Conservation (phyloP, 2,329 filamentous ascomycete species). For the Aspergillus floridensis region DNA sequence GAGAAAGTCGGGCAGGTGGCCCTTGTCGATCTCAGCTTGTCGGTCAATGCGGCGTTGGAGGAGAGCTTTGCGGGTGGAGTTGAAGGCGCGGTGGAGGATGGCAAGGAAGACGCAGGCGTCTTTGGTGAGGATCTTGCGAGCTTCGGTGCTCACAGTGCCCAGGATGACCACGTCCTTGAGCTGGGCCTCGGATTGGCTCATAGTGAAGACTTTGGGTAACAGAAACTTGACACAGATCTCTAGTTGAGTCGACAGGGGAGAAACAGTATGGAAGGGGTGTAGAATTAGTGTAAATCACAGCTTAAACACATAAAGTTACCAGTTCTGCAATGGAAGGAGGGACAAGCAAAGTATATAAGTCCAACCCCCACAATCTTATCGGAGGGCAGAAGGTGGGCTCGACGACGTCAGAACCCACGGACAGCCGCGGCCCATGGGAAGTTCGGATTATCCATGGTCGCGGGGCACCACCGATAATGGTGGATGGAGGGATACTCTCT, state of each 20-base stretch:
- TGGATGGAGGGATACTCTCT: too few species aligned
- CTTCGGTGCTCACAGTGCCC: slow-evolving; percentile 71
- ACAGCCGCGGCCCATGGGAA: slow-evolving; percentile 26
- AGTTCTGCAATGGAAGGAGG: background rate
- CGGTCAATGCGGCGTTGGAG: slow-evolving; percentile 81
- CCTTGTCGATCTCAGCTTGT: slow-evolving; percentile 90
- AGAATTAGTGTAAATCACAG: background rate
- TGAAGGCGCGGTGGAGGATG: slow-evolving; percentile 92
- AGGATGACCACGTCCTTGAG: slow-evolving; percentile 86
- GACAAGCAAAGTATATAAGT: slow-evolving; percentile 3
- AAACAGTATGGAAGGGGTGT: too few species aligned
- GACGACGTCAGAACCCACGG: slow-evolving; percentile 19
- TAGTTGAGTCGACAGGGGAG: too few species aligned
- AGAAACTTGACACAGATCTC: background rate
- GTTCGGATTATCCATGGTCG: slow-evolving; percentile 9
- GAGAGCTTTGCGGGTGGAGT: slow-evolving; percentile 79
- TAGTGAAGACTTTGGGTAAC: slow-evolving; percentile 33
- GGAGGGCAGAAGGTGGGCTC: slow-evolving; percentile 20
- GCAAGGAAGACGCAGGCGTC: slow-evolving; percentile 89
- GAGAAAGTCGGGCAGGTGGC: slow-evolving; percentile 85
- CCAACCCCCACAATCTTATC: slow-evolving; percentile 14
- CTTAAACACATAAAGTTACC: background rate
- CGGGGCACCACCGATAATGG: slow-evolving; percentile 1
- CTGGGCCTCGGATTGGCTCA: slow-evolving; percentile 71
- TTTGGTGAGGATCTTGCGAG: slow-evolving; percentile 88